Percentiles rank a stretch among this genome's conserved stretches.
phyloP scores from a whole-genome alignment of 2,329 filamentous ascomycete genomes.

The Paramyrothecium sp. region DNA sequence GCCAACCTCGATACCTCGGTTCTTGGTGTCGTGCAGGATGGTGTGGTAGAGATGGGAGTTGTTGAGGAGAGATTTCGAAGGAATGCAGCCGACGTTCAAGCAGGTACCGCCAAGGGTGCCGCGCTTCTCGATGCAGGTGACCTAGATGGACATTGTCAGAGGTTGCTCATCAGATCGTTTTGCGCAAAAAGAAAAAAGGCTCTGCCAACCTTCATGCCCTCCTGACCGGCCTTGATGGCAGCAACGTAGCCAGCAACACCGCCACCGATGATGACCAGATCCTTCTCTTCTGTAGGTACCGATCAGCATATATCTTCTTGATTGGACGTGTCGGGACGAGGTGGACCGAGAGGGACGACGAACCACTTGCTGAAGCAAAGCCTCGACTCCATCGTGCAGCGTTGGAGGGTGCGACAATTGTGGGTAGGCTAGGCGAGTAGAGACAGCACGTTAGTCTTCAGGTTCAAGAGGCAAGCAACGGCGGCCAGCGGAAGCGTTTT shows the following conservation, averaged over 20 bases:
- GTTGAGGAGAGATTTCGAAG: conserved; percentile 98
- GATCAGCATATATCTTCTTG: not conserved
- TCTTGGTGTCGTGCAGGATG: conserved; percentile 94
- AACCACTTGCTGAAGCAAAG: conserved; percentile 59
- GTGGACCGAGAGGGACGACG: conserved; percentile 20
- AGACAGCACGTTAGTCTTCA: conserved; percentile 11
- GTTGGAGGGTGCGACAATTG: conserved; percentile 41
- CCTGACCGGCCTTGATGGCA: conserved; percentile 97
- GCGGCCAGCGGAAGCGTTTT: conserved; percentile 7
- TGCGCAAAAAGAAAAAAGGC: conserved; percentile 5
- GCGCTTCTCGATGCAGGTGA: conserved; percentile 97
- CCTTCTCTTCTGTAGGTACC: conserved; percentile 73
- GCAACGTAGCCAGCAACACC: conserved; percentile 98
- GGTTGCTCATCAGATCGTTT: conserved; percentile 5
- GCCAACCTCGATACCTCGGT: conserved; percentile 94
- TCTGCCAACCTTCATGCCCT: conserved; percentile 78
- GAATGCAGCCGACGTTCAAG: conserved; percentile 98
- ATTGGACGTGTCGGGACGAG: conserved; percentile 34
- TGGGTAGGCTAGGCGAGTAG: conserved; percentile 42
- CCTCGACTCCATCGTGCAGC: conserved; percentile 54
- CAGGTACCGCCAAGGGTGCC: conserved; percentile 93
- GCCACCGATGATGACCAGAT: conserved; percentile 95
- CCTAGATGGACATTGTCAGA: conserved; percentile 48
- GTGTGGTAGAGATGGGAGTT: conserved; percentile 99
- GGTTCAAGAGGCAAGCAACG: not conserved